Conservation (phyloP, 129 eudicot genomes). For the Sambucus nigra region DNA sequence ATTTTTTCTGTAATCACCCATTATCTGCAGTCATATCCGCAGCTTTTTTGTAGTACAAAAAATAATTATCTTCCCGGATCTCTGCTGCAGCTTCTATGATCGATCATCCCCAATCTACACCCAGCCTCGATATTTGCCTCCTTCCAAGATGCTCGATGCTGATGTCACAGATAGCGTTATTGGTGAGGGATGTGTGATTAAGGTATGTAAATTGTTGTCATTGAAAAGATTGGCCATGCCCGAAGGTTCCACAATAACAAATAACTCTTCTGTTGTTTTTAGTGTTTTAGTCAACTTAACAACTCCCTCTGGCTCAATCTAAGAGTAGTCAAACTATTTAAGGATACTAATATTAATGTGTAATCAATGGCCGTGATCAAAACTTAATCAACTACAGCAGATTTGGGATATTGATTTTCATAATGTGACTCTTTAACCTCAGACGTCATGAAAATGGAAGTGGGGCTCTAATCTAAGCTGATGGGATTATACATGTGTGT, state of each 20-base stretch:
- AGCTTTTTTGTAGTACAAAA: background rate
- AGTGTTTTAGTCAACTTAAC: too few species aligned
- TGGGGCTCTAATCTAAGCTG: too few species aligned
- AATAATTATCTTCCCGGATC: background rate
- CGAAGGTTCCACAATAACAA: background rate
- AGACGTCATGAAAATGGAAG: too few species aligned
- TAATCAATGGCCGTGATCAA: too few species aligned
- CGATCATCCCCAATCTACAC: constrained; percentile 94
- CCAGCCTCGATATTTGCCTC: constrained; percentile 96
- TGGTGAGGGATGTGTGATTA: constrained; percentile 96
- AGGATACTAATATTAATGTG: too few species aligned
- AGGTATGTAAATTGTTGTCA: constrained; percentile 36
- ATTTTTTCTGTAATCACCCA: background rate
- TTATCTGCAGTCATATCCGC: constrained; percentile 7
- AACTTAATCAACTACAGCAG: too few species aligned
- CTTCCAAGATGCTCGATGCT: constrained; percentile 99
- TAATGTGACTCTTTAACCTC: too few species aligned
- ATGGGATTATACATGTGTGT: too few species aligned
- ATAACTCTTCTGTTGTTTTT: too few species aligned
- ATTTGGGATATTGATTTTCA: too few species aligned
- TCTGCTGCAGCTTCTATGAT: constrained; percentile 78
- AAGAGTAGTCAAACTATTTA: too few species aligned
- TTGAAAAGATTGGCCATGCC: background rate
- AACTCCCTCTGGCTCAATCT: too few species aligned
- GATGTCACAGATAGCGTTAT: constrained; percentile 94